Conservation (phyloP, 1,139 yeast genomes). For the Meyerozyma carpophila region DNA sequence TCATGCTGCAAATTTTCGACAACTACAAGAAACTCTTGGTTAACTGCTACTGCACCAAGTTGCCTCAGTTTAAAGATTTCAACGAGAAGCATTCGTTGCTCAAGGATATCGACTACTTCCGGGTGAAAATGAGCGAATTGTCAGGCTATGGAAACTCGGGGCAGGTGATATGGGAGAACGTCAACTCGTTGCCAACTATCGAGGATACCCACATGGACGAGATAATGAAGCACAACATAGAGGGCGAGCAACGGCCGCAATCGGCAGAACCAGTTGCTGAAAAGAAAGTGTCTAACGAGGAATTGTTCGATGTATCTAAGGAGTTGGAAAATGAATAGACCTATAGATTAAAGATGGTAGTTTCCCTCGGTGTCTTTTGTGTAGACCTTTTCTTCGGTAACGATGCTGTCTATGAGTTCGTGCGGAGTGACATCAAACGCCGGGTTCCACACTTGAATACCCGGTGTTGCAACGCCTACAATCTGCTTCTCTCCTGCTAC, state of each 20-base stretch:
- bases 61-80: conserved; percentile 49
- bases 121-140: conserved; percentile 52
- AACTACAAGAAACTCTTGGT: conserved; percentile 53
- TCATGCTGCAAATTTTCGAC: conserved; percentile 55
- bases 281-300: background rate
- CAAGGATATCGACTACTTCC: conserved; percentile 61
- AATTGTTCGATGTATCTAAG: background rate
- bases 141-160: conserved; percentile 67
- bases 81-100: conserved; percentile 50
- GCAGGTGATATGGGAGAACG: conserved; percentile 60
- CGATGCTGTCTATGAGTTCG: conserved; percentile 75
- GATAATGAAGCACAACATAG: conserved; percentile 38
- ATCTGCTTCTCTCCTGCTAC: conserved; percentile 39
- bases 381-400: conserved; percentile 67
- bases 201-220: conserved; percentile 47
- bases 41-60: conserved; percentile 47
- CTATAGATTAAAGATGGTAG: conserved; percentile 28
- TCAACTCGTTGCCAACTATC: conserved; percentile 48
- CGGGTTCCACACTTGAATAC: conserved; percentile 90
- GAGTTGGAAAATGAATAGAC: conserved; percentile 1
- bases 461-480: conserved; percentile 84
- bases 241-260: conserved; percentile 12
- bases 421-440: conserved; percentile 93
- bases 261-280: background rate
- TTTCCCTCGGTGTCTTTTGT: conserved; percentile 40